Evolutionary conservation across 169 alveolate species (phyloP).

Genomic region (Cryptosporidium baileyi): DNA sequence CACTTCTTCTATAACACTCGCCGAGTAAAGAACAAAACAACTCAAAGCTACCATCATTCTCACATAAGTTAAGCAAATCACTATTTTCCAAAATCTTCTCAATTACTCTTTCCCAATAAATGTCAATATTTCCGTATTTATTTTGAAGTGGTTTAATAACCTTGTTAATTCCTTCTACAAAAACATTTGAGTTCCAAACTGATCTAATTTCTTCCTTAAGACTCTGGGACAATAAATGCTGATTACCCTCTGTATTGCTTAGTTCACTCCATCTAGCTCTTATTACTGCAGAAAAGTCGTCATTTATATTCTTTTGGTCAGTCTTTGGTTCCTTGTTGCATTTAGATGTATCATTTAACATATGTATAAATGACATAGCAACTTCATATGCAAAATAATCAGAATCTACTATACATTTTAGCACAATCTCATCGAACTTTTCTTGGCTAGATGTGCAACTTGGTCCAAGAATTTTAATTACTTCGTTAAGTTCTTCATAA

Average conservation of each 20-base stretch:
- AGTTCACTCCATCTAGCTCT: constrained; percentile 66
- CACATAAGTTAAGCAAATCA: background rate
- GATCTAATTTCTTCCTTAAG: background rate
- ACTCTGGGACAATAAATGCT: background rate
- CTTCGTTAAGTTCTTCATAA: background rate
- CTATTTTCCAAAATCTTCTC: background rate
- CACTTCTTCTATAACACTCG: constrained; percentile 10
- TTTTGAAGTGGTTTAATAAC: background rate
- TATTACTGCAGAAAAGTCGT: constrained; percentile 39
- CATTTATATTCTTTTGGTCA: background rate
- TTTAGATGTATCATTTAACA: constrained; percentile 50
- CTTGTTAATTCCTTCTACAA: constrained; percentile 51
- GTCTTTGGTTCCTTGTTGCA: background rate
- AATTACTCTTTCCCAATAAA: constrained; percentile 18
- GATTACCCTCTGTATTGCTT: constrained; percentile 17
- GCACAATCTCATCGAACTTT: background rate
- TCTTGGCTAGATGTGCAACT: constrained; percentile 34
- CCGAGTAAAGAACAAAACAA: constrained; percentile 46
- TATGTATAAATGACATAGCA: constrained; percentile 19
- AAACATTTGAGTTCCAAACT: constrained; percentile 49
- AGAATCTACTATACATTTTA: background rate
- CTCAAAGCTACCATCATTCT: constrained; percentile 56
- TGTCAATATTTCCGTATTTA: background rate
- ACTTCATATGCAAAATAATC: background rate
- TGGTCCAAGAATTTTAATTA: constrained; percentile 36